These are phyloP conservation scores for Neurospora sp. DNA, from an alignment of 495 filamentous ascomycete genomes.

Conservation along the genomic window DNA sequence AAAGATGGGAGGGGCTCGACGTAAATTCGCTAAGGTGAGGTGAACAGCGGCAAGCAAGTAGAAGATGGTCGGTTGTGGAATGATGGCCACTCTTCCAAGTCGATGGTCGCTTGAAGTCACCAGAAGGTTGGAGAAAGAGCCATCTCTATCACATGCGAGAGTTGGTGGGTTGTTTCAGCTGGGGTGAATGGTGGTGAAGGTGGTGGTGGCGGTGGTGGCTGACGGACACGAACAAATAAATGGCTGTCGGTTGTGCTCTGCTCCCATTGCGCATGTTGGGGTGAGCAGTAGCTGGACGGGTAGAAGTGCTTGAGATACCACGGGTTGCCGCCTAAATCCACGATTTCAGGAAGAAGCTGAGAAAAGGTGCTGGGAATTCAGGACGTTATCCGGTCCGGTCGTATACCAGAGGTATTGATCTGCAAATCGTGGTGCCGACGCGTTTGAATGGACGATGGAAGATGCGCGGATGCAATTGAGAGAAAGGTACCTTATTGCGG, in stretches of 20 bases:
- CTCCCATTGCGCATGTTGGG: background rate
- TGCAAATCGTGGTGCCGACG: background rate
- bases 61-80: background rate
- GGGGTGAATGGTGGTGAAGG: background rate
- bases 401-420: background rate
- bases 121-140: background rate
- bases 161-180: background rate
- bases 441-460: background rate
- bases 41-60: background rate
- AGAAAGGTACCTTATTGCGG: background rate
- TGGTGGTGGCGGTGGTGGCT: background rate
- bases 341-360: background rate
- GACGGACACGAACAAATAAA: background rate
- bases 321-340: background rate
- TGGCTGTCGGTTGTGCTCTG: background rate
- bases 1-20: background rate
- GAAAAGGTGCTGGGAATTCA: background rate
- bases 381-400: background rate
- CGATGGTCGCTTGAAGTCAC: background rate
- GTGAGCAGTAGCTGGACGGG: background rate
- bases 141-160: background rate
- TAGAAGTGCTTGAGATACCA: background rate
- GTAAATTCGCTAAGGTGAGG: background rate
- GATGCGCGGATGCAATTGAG: background rate
- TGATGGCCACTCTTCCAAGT: background rate